A percentile compares a stretch with the other conserved stretches of the same genome.
Evolutionary conservation across 441 rosid species (phyloP).

Genomic region (Hura crepitans): DNA sequence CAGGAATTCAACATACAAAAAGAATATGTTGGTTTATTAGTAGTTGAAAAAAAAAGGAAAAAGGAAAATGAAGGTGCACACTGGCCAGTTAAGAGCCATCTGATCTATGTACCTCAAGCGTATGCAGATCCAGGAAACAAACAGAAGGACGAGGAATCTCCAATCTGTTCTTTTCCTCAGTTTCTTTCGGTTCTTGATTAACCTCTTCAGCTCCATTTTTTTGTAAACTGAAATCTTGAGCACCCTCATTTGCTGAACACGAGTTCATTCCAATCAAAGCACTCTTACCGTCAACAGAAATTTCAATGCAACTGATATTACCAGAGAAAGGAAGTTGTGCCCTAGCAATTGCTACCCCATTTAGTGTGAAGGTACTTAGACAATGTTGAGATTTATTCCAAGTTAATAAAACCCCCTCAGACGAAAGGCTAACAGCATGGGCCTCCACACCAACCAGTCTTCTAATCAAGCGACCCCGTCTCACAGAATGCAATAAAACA

Average conservation of each 20-base stretch:
- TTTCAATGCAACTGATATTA: slow-evolving; percentile 75
- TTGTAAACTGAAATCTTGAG: slow-evolving; percentile 26
- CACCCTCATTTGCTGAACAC: slow-evolving; percentile 31
- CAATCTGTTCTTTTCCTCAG: slow-evolving; percentile 39
- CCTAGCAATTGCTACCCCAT: slow-evolving; percentile 61
- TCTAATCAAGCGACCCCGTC: slow-evolving; percentile 86
- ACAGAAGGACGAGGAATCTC: slow-evolving; percentile 70
- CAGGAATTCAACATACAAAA: neutral
- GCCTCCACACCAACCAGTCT: slow-evolving; percentile 76
- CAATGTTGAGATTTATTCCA: slow-evolving; percentile 62
- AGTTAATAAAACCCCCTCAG: slow-evolving; percentile 74
- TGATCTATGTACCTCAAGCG: slow-evolving; percentile 56
- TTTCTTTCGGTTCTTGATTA: slow-evolving; percentile 35
- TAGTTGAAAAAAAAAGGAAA: too few relatives aligned
- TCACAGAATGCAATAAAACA: slow-evolving; percentile 74
- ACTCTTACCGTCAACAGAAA: slow-evolving; percentile 70
- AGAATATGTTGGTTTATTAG: too few relatives aligned
- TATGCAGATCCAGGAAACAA: slow-evolving; percentile 81
- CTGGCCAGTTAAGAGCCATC: neutral
- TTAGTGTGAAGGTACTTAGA: slow-evolving; percentile 70
- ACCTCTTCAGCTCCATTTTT: slow-evolving; percentile 32
- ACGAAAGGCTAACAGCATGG: slow-evolving; percentile 73
- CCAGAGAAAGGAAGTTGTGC: slow-evolving; percentile 68
- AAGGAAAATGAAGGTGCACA: neutral
- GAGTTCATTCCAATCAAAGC: slow-evolving; percentile 79